phyloP scores from a whole-genome alignment of 2,329 filamentous ascomycete genomes.

The Colletotrichum plurivorum region DNA sequence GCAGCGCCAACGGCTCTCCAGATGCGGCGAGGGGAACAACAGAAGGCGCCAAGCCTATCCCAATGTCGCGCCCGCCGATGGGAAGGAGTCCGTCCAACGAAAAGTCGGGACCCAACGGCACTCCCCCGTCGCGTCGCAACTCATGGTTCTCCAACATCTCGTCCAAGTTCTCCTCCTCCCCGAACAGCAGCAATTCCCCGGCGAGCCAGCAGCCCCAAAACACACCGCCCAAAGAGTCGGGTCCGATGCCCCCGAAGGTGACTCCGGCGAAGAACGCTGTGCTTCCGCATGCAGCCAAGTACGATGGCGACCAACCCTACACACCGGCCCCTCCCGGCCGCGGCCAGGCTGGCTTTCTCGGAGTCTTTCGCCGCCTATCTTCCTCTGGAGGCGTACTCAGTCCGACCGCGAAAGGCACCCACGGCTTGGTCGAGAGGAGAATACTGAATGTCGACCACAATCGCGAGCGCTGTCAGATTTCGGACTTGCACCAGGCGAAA shows the following conservation, averaged over 20 bases:
- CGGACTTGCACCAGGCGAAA: constrained; percentile 85
- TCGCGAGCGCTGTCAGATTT: constrained; percentile 83
- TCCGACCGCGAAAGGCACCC: constrained; percentile 62
- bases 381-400: constrained; percentile 71
- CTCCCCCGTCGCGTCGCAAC: constrained; percentile 69
- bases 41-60: constrained; percentile 47
- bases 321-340: constrained; percentile 81
- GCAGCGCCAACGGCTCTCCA: constrained; percentile 31
- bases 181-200: constrained; percentile 53
- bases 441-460: constrained; percentile 88
- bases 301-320: constrained; percentile 76
- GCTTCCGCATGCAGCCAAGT: constrained; percentile 68
- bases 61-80: constrained; percentile 47
- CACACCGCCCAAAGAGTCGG: constrained; percentile 50
- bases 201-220: constrained; percentile 52
- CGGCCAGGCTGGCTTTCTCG: constrained; percentile 80
- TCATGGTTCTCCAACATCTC: constrained; percentile 97
- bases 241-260: constrained; percentile 57
- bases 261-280: constrained; percentile 70
- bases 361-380: constrained; percentile 86
- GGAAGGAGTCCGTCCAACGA: constrained; percentile 51
- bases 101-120: constrained; percentile 46
- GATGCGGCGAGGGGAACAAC: constrained; percentile 21
- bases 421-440: constrained; percentile 83
- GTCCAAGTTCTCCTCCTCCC: constrained; percentile 85